Conservation (phyloP, 345 rosid genomes). For the Diplotaxis tenuifolia region DNA sequence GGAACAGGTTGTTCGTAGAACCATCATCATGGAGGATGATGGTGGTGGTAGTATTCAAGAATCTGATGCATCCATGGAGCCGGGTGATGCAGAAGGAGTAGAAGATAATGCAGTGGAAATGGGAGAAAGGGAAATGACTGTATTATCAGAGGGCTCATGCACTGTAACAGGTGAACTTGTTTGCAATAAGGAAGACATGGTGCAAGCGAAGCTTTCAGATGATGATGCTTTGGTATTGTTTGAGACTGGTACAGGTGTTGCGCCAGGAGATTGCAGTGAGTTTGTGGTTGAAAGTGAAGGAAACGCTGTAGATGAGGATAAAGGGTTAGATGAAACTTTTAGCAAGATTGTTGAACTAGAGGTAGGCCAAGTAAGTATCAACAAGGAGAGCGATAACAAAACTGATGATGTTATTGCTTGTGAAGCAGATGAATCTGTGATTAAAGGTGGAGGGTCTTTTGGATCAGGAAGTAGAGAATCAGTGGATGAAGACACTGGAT, state of each 20-base stretch:
- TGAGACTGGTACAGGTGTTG: conserved; percentile 12
- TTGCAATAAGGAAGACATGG: not conserved
- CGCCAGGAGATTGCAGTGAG: not conserved
- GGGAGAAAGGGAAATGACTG: not conserved
- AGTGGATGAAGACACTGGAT: conserved; percentile 13
- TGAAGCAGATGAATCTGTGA: conserved; percentile 4
- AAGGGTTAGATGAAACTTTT: conserved; percentile 21
- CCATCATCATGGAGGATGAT: not conserved
- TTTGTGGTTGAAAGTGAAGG: conserved; percentile 21
- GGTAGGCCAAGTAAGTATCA: conserved; percentile 8
- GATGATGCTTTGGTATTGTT: conserved; percentile 19
- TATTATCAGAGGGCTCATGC: conserved; percentile 3
- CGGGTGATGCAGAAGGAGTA: conserved; percentile 11
- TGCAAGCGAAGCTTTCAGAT: conserved; percentile 10
- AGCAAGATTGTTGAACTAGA: conserved; percentile 26
- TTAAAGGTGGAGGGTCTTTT: not conserved
- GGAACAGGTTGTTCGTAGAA: not conserved
- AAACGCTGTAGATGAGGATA: not conserved
- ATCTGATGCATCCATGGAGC: not conserved
- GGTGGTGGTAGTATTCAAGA: conserved; percentile 10
- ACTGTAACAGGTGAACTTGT: conserved; percentile 7
- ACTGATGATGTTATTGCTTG: not conserved
- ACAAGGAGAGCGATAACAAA: not conserved
- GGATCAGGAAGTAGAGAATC: conserved; percentile 5
- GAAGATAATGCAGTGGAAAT: conserved; percentile 26